Base-by-base conservation (phyloP, 2,329 filamentous ascomycete genomes). In the Periconia digitata region DNA sequence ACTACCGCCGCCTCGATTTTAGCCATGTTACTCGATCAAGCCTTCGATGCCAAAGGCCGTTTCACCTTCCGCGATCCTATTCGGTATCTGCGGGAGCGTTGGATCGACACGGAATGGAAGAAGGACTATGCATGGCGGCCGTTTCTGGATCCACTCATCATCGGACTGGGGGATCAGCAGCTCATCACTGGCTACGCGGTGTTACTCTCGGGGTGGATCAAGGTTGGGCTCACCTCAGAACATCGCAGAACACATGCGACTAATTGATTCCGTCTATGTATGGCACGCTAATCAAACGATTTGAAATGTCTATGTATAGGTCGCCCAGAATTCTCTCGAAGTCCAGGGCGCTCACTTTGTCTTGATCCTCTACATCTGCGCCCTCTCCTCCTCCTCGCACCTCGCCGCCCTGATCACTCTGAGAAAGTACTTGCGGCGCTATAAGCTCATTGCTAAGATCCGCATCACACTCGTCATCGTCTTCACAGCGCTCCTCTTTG, bases 11-110 rank as follows among this genome's bases (percentile, higher is more conserved):
- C 64, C 16, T 66, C 64, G 0, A 58, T 67, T n/a, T 49, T 67
- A 12, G 65, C 63, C 6, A 66, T 67, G 56, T 41, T 67, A n/a
- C 61, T 69, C 36, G 63, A 67, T 43, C 62, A 66, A 40, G 57
- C 58, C 0, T 63, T 62, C 41, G 56, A 66, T 34, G 46, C 53
- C 1, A 66, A 64, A 44, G 62, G 60, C 12, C 56, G 50, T 1
- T 64, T 66, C 43, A 54, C 51, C 8, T 37, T 55, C 1, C 51
- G 46, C 8, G 50, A 54, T 8, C 64, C 63, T 2, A 22, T 63
- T 20, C 54, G 43, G 40, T 66, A 60, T 27, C 27, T 66, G 13
- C 56, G 60, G 3, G 63, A 63, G 27, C 51, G 54, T 8, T 59
- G 60, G 22, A 24, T 61, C 6, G 54, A 64, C 37, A 65, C 57